Evolutionary conservation across 129 eudicot genomes (phyloP).

Genomic region (Gnaphalium uliginosum): DNA sequence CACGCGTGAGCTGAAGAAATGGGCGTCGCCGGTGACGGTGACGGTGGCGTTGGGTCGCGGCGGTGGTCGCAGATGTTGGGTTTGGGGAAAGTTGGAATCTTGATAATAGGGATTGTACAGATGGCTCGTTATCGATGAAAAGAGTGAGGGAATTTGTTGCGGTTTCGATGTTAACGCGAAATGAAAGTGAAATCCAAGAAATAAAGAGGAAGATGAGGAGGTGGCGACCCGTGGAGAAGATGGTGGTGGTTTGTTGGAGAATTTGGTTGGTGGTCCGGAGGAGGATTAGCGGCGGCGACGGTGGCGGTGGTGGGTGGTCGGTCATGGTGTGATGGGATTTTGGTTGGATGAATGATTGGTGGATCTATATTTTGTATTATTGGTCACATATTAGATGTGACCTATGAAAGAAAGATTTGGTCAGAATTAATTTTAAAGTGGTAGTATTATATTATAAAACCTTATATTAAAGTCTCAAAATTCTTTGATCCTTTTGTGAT

Average conservation of each 20-base stretch:
- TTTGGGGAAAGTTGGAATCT: slow-evolving; percentile 47
- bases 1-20: slow-evolving; percentile 72
- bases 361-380: slow-evolving; percentile 15
- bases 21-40: slow-evolving; percentile 67
- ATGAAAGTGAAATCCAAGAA: slow-evolving; percentile 52
- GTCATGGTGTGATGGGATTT: slow-evolving; percentile 39
- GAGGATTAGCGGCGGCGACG: slow-evolving; percentile 31
- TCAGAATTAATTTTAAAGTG: no score
- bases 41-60: slow-evolving; percentile 27
- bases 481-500: no score
- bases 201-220: slow-evolving; percentile 54
- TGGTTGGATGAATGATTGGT: background rate
- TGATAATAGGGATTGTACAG: slow-evolving; percentile 59
- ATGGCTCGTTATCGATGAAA: slow-evolving; percentile 69
- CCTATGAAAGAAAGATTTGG: no score
- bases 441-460: no score
- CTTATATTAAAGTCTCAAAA: no score
- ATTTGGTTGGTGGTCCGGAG: slow-evolving; percentile 57
- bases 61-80: slow-evolving; percentile 26
- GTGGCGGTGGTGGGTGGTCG: slow-evolving; percentile 36
- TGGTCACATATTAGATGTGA: background rate
- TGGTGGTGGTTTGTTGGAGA: slow-evolving; percentile 44
- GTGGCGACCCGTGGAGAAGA: slow-evolving; percentile 45
- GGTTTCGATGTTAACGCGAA: slow-evolving; percentile 58
- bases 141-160: slow-evolving; percentile 58